These are phyloP conservation scores for Stagonosporopsis vannaccii DNA, from an alignment of 2,329 filamentous ascomycete species.

Conservation along the genomic window DNA sequence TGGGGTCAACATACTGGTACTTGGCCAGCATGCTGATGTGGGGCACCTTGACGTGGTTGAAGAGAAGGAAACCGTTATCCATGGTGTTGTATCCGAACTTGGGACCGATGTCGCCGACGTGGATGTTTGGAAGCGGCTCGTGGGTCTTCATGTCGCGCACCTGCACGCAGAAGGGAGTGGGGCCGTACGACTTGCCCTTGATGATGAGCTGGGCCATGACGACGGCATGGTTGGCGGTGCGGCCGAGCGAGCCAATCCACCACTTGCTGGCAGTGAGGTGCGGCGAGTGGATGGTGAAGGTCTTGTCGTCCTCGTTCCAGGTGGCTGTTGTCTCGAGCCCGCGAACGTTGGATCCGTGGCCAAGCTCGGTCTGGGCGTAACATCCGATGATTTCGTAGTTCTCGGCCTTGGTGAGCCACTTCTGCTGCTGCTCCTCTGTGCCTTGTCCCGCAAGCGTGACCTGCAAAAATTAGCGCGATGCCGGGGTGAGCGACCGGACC, in stretches of 20 bases:
- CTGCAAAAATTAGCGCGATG: conserved; percentile 44
- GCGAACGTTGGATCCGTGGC: conserved; percentile 74
- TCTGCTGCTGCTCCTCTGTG: conserved; percentile 74
- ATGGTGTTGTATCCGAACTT: conserved; percentile 83
- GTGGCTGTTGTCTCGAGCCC: conserved; percentile 73
- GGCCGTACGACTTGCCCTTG: conserved; percentile 71
- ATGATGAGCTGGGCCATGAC: conserved; percentile 81
- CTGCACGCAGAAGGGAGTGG: conserved; percentile 80
- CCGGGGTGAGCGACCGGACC: not conserved
- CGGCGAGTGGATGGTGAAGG: conserved; percentile 77
- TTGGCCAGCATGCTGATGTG: conserved; percentile 75
- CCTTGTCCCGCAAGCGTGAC: conserved; percentile 75
- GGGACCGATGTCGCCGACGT: conserved; percentile 81
- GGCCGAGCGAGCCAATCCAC: conserved; percentile 83
- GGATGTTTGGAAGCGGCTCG: conserved; percentile 59
- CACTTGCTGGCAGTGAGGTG: conserved; percentile 79
- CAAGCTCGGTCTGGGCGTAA: conserved; percentile 82
- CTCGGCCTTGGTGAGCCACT: conserved; percentile 73
- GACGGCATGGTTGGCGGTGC: conserved; percentile 77
- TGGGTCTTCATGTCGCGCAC: conserved; percentile 64
- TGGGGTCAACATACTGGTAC: conserved; percentile 73
- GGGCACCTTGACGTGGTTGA: conserved; percentile 78
- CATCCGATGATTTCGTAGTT: conserved; percentile 78
- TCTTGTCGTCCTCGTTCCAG: conserved; percentile 76
- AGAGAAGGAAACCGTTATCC: conserved; percentile 81